phyloP scores from a whole-genome alignment of 2,329 filamentous ascomycete species.

The Corniculantispora saksenae region DNA sequence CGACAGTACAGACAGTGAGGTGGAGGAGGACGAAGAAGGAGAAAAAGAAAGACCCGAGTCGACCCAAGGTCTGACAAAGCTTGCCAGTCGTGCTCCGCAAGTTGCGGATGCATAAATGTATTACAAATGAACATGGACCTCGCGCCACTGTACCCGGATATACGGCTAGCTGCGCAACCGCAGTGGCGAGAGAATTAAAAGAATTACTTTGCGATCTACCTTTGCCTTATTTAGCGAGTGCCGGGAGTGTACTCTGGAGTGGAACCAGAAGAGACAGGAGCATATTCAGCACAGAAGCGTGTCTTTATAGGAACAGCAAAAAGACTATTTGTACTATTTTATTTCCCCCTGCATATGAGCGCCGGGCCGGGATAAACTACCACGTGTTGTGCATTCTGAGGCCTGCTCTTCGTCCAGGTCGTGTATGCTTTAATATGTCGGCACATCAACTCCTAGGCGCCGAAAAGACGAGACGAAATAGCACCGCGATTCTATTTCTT shows the following conservation, averaged over 20 bases:
- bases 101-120: conserved; percentile 5
- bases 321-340: conserved; percentile 11
- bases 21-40: neutral
- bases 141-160: neutral
- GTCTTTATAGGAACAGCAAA: conserved; percentile 11
- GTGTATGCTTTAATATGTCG: neutral
- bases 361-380: neutral
- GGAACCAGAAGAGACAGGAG: neutral
- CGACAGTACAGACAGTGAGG: neutral
- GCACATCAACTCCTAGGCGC: neutral
- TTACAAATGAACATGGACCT: neutral
- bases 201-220: conserved; percentile 13
- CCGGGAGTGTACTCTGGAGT: neutral
- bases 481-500: conserved; percentile 47
- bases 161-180: neutral
- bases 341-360: neutral
- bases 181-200: neutral
- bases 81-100: neutral
- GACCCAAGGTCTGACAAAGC: neutral
- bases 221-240: conserved; percentile 16
- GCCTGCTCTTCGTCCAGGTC: neutral
- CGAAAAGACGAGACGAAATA: neutral
- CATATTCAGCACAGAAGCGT: conserved; percentile 12
- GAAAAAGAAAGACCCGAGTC: neutral
- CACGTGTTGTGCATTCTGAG: neutral